Percentiles rank a stretch among this genome's conserved stretches.
Evolutionary conservation across 352 stramenopile species (phyloP).

Genomic region (Pythium monospermum): DNA sequence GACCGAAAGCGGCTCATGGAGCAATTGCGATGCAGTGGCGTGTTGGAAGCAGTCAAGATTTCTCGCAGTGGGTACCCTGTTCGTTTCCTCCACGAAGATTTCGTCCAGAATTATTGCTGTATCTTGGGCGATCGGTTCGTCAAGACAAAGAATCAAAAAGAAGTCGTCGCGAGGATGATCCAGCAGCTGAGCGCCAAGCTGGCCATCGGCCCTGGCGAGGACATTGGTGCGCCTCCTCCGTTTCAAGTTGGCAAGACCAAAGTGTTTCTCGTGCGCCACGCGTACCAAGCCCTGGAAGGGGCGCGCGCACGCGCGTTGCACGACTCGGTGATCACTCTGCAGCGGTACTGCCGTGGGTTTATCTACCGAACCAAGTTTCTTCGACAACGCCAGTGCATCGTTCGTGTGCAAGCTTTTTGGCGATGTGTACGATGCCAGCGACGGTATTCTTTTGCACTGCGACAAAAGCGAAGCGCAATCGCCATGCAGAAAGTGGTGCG

Average conservation of each 20-base stretch:
- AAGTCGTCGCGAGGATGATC: conserved; percentile 46
- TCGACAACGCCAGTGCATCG: conserved; percentile 35
- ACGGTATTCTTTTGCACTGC: conserved; percentile 36
- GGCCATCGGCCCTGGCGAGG: conserved; percentile 25
- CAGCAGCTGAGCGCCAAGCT: conserved; percentile 34
- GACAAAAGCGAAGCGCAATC: conserved; percentile 37
- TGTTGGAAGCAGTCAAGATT: conserved; percentile 88
- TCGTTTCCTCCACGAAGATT: conserved; percentile 91
- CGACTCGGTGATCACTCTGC: conserved; percentile 63
- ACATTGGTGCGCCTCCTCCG: conserved; percentile 26
- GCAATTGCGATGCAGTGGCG: conserved; percentile 82
- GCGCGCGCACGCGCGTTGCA: conserved; percentile 59
- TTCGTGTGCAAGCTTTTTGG: conserved; percentile 56
- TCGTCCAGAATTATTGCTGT: conserved; percentile 83
- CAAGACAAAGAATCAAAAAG: conserved; percentile 40
- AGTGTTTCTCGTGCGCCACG: conserved; percentile 68
- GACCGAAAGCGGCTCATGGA: conserved; percentile 67
- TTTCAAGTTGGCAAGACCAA: conserved; percentile 84
- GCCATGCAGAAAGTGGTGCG: conserved; percentile 48
- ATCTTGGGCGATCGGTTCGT: conserved; percentile 49
- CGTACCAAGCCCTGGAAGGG: conserved; percentile 62
- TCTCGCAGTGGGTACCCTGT: conserved; percentile 91
- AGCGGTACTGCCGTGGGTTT: conserved; percentile 73
- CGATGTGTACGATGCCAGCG: conserved; percentile 40
- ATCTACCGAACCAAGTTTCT: conserved; percentile 40